Evolutionary conservation across 2,329 filamentous ascomycete genomes (phyloP).

Genomic region (Ascochyta pisi): DNA sequence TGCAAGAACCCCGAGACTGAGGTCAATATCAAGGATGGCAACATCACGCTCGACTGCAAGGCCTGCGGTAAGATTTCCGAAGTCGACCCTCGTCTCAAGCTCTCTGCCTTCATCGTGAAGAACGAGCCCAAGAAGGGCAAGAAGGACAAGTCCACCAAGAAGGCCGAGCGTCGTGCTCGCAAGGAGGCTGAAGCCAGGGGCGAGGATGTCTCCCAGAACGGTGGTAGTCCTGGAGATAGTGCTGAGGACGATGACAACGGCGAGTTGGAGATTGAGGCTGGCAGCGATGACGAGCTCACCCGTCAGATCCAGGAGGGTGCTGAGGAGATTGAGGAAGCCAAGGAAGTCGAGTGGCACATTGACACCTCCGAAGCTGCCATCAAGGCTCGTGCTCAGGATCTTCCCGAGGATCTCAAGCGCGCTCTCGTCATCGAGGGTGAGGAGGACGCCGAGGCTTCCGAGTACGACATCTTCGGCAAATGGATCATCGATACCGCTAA

Average conservation of each 20-base stretch:
- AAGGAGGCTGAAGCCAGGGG: slow-evolving; percentile 70
- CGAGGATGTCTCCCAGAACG: slow-evolving; percentile 59
- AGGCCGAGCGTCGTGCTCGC: slow-evolving; percentile 84
- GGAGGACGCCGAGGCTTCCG: slow-evolving; percentile 80
- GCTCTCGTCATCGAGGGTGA: slow-evolving; percentile 84
- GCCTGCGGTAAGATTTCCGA: slow-evolving; percentile 93
- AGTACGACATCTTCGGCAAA: slow-evolving; percentile 89
- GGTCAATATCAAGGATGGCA: slow-evolving; percentile 90
- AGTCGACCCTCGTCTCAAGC: slow-evolving; percentile 91
- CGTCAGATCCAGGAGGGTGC: slow-evolving; percentile 74
- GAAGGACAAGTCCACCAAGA: slow-evolving; percentile 96
- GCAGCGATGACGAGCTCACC: slow-evolving; percentile 90
- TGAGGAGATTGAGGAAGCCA: slow-evolving; percentile 76
- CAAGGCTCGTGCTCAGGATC: slow-evolving; percentile 89
- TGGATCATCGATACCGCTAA: slow-evolving; percentile 84
- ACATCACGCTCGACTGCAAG: slow-evolving; percentile 96
- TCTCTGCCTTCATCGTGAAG: slow-evolving; percentile 97
- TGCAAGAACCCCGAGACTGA: slow-evolving; percentile 99
- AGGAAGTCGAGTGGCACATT: slow-evolving; percentile 93
- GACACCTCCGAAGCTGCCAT: slow-evolving; percentile 96
- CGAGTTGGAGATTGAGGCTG: slow-evolving; percentile 71
- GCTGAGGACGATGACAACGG: slow-evolving; percentile 71
- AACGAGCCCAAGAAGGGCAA: slow-evolving; percentile 92
- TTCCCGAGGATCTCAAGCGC: slow-evolving; percentile 94
- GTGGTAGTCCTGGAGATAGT: slow-evolving; percentile 70